Base-by-base conservation (phyloP, 202 grass and related monocot genomes). In the Alloteropsis angusta region DNA sequence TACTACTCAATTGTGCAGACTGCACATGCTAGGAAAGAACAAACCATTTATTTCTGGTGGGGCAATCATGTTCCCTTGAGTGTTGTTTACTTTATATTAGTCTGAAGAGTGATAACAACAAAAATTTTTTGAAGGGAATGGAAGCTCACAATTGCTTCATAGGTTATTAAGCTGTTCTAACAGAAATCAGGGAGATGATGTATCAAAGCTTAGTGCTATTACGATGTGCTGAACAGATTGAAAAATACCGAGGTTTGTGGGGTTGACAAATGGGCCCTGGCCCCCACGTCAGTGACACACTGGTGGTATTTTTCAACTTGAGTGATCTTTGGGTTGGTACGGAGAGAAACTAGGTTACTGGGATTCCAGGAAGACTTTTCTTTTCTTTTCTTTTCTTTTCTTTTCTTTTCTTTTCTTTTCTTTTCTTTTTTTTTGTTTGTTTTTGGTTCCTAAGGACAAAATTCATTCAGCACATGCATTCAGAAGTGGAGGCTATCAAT, bases 21-120 rank as follows among this genome's bases (percentile, higher is more conserved):
- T 71, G 44, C 66, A 43, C 56, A 64, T 78, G 72, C 42, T 70
- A 60, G 34, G 21, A 60, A 76, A 77, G 54, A 84, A 60, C 42
- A 84, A 70, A 42, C 48, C 64, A 84, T 78, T 84, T 43, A 78
- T 71, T 76, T 84, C 18, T 64, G 57, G 56, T 72, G 42, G 65
- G 65, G 37, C 44, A 54, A 64, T 62, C 82, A 72, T 84, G 65
- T 78, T 44, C 54, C 71, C 57, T 72, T 72, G 35, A 78, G 65
- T 64, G 75, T 21, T 72, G 36, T 64, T 75, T 57, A 44, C 56
- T 79, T 79, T 57, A 48, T 19, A 53, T 37, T 68, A 79, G 22
- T 68, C 62, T 50, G 19, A 35, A 61, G 66, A 48, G 60, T 39
- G 78, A 71, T 22, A 71, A 19, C 28, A 60, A 48, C 57, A 52